phyloP scores from a whole-genome alignment of 257 asterid genomes.

The Nicotiana knightiana region DNA sequence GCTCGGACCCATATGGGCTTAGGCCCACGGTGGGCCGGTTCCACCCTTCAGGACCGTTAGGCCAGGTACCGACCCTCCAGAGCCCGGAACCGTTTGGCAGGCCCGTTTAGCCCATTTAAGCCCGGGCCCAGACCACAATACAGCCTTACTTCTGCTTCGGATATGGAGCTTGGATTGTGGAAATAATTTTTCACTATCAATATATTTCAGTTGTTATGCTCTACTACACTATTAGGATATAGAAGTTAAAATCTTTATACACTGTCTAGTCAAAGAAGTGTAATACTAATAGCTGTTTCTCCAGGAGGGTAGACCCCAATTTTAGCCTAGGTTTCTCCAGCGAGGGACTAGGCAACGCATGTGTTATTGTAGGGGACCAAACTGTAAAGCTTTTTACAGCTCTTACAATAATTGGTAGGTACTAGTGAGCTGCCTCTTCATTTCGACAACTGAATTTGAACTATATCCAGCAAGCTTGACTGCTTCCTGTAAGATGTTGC shows the following conservation, averaged over 20 bases:
- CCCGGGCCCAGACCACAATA: too few species aligned
- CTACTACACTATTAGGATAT: too few species aligned
- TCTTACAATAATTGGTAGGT: slow-evolving; percentile 1
- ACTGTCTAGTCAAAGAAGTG: background rate
- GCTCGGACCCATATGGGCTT: too few species aligned
- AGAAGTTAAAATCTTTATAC: background rate
- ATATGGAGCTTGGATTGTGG: background rate
- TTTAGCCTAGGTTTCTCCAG: background rate
- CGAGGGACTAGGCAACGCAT: background rate
- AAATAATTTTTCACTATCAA: too few species aligned
- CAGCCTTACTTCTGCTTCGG: background rate
- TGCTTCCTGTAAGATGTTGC: too few species aligned
- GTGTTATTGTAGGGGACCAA: background rate
- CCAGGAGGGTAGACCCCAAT: background rate
- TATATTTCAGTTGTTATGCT: too few species aligned
- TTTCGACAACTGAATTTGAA: slow-evolving; percentile 3
- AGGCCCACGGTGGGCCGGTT: too few species aligned
- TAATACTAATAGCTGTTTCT: background rate
- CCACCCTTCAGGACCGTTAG: too few species aligned
- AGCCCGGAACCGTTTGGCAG: too few species aligned
- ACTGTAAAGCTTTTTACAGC: background rate
- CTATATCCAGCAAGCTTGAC: background rate
- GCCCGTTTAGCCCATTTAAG: too few species aligned
- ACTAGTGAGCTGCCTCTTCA: slow-evolving; percentile 1
- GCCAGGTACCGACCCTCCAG: too few species aligned